phyloP scores from a whole-genome alignment of 495 filamentous ascomycete genomes.

The Peziza echinospora region DNA sequence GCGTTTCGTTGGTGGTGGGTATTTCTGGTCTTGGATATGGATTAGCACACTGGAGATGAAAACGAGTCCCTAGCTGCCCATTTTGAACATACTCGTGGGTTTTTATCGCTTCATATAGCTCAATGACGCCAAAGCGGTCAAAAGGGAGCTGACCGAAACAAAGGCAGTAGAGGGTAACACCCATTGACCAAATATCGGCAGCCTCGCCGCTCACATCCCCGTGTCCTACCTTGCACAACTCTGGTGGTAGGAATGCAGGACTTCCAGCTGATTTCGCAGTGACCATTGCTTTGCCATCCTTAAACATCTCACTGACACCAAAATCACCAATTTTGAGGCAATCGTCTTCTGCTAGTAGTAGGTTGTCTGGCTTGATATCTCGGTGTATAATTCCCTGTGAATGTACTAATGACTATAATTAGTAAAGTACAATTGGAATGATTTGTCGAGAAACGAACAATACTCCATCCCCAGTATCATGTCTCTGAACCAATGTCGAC shows the following conservation, averaged over 20 bases:
- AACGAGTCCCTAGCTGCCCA: background rate
- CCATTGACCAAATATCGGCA: slow-evolving; percentile 98
- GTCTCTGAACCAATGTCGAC: slow-evolving; percentile 84
- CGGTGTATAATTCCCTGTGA: slow-evolving; percentile 87
- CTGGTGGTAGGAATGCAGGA: slow-evolving; percentile 84
- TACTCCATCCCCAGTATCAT: slow-evolving; percentile 93
- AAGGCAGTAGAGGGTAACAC: slow-evolving; percentile 80
- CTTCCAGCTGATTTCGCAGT: slow-evolving; percentile 89
- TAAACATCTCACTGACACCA: slow-evolving; percentile 96
- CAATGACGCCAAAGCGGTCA: slow-evolving; percentile 43
- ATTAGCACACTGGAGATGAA: no score
- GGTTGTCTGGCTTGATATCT: slow-evolving; percentile 96
- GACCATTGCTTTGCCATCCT: slow-evolving; percentile 70
- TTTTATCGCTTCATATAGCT: slow-evolving; percentile 67
- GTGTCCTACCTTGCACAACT: slow-evolving; percentile 73
- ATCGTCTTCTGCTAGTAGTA: slow-evolving; percentile 72
- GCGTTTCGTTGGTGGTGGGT: slow-evolving; percentile 36
- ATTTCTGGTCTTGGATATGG: slow-evolving; percentile 24
- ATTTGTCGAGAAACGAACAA: slow-evolving; percentile 26
- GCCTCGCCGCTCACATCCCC: slow-evolving; percentile 75
- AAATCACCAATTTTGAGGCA: slow-evolving; percentile 95
- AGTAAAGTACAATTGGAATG: background rate
- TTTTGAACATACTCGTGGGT: background rate
- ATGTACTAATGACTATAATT: slow-evolving; percentile 40
- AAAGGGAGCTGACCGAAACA: slow-evolving; percentile 77